phyloP scores from a whole-genome alignment of 371 early-diverging fungal species.

The Mortierella sp. region DNA sequence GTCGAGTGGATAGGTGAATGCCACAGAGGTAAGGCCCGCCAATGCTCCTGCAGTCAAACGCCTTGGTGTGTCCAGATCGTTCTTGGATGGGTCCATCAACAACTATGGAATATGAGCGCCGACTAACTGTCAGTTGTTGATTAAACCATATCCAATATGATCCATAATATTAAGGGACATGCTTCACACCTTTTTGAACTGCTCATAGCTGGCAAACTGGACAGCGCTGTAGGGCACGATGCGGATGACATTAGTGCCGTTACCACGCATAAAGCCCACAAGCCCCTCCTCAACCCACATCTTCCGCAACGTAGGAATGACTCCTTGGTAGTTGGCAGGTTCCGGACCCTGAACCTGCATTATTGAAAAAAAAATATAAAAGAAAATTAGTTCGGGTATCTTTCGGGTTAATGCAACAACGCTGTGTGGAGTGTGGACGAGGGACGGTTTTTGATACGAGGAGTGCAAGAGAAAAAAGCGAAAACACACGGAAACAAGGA shows the following conservation, averaged over 20 bases:
- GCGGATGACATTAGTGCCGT: conserved; percentile 93
- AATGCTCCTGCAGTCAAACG: conserved; percentile 84
- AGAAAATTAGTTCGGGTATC: not conserved
- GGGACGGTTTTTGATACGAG: not conserved
- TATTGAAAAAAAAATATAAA: not conserved
- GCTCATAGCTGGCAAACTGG: conserved; percentile 92
- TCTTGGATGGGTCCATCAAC: conserved; percentile 74
- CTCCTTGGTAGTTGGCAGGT: conserved; percentile 75
- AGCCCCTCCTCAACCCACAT: conserved; percentile 92
- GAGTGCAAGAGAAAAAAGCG: not conserved
- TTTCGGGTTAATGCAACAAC: not conserved
- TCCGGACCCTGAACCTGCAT: conserved; percentile 81
- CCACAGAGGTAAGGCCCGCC: conserved; percentile 86
- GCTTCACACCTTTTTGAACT: conserved; percentile 73
- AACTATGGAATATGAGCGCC: conserved; percentile 30
- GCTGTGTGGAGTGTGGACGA: not conserved
- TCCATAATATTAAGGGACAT: no score
- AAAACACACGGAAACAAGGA: not conserved
- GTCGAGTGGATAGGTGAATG: conserved; percentile 90
- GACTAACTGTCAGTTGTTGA: not conserved
- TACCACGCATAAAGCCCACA: conserved; percentile 89
- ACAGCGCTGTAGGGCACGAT: conserved; percentile 92
- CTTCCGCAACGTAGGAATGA: conserved; percentile 77
- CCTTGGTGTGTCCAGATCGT: conserved; percentile 78
- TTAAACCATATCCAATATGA: no score